Evolutionary conservation across 371 early-diverging fungal genomes (phyloP).

Genomic region (Funneliformis caledonium): DNA sequence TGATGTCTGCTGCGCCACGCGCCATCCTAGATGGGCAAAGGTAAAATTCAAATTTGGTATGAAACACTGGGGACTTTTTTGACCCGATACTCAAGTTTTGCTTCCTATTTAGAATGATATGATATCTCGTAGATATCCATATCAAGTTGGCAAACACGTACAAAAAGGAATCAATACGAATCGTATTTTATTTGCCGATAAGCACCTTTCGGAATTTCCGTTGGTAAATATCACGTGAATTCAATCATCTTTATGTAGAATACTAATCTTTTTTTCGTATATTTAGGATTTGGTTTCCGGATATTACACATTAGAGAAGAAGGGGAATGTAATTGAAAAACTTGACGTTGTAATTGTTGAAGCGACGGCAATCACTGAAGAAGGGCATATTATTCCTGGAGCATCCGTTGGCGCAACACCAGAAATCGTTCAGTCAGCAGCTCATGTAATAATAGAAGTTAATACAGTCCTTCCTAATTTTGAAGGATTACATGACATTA

Average conservation of each 20-base stretch:
- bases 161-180: slow-evolving; percentile 59
- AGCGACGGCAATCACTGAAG: slow-evolving; percentile 61
- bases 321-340: slow-evolving; percentile 43
- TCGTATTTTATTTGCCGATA: slow-evolving; percentile 62
- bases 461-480: slow-evolving; percentile 60
- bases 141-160: slow-evolving; percentile 60
- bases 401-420: slow-evolving; percentile 62
- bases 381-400: slow-evolving; percentile 59
- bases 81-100: neutral
- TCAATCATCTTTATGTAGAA: neutral
- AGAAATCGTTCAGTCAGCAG: slow-evolving; percentile 58
- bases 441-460: slow-evolving; percentile 59
- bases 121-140: slow-evolving; percentile 62
- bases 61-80: neutral
- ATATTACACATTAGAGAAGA: slow-evolving; percentile 30
- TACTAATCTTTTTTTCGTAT: neutral
- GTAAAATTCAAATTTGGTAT: neutral
- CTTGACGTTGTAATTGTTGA: slow-evolving; percentile 59
- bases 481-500: slow-evolving; percentile 60
- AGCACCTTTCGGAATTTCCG: slow-evolving; percentile 62
- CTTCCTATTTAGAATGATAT: slow-evolving; percentile 46
- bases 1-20: neutral
- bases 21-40: slow-evolving; percentile 31
- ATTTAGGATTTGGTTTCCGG: slow-evolving; percentile 21
- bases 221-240: slow-evolving; percentile 42